These are phyloP conservation scores for Cyphellophora attinorum DNA, from an alignment of 2,329 filamentous ascomycete species.

Conservation along the genomic window DNA sequence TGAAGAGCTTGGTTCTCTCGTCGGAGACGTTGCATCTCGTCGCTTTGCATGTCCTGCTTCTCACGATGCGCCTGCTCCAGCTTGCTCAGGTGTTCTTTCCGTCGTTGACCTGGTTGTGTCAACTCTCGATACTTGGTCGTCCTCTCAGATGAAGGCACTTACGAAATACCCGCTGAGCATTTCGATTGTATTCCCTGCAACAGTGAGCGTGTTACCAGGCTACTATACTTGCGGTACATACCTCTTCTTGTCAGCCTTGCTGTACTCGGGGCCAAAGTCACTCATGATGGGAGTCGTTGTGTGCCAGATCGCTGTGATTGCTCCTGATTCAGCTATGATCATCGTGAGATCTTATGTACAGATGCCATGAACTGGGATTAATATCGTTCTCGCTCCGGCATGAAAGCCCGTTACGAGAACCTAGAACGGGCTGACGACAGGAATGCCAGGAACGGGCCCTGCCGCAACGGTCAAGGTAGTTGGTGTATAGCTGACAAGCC, in stretches of 20 bases:
- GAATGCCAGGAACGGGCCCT: background rate
- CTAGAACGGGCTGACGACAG: too few relatives aligned
- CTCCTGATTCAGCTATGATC: too few relatives aligned
- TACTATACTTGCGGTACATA: constrained; percentile 2
- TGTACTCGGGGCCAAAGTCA: constrained; percentile 20
- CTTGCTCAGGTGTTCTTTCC: constrained; percentile 35
- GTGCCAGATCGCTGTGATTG: too few relatives aligned
- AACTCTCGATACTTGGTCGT: background rate
- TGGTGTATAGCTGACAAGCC: too few relatives aligned
- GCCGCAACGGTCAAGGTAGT: too few relatives aligned
- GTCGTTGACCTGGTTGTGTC: constrained; percentile 26
- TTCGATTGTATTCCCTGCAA: constrained; percentile 28
- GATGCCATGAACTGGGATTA: too few relatives aligned
- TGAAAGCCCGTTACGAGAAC: too few relatives aligned
- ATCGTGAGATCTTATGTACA: too few relatives aligned
- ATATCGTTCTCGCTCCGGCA: too few relatives aligned
- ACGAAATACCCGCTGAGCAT: constrained; percentile 37
- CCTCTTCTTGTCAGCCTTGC: constrained; percentile 22
- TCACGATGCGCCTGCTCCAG: constrained; percentile 33
- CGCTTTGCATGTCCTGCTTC: constrained; percentile 27
- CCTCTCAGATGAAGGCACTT: constrained; percentile 15
- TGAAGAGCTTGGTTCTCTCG: constrained; percentile 30
- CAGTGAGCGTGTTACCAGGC: constrained; percentile 3
- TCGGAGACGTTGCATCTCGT: constrained; percentile 31
- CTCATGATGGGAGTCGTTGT: too few relatives aligned